Evolutionary conservation across 169 alveolate genomes (phyloP), one percentile per base, ranked within the genome.

Genomic region (Amoebophrya sp.): DNA sequence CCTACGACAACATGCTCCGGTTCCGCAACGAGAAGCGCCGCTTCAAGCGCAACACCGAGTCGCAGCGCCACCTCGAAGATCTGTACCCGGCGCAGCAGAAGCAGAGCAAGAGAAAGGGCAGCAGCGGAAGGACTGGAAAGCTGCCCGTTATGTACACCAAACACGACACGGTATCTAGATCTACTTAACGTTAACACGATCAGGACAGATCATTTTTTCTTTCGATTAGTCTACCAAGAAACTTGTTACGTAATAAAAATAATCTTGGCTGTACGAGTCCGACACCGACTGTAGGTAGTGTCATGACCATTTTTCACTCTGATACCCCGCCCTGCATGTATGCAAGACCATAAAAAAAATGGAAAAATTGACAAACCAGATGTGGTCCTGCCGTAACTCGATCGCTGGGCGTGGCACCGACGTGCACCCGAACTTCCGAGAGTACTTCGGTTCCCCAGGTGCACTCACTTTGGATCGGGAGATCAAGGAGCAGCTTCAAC

Each of bases 351-450:
- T n/a, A n/a, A n/a, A n/a, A n/a, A n/a, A n/a, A n/a, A n/a, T n/a
- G n/a, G n/a, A n/a, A n/a, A n/a, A n/a, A n/a, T n/a, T n/a, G n/a
- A n/a, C n/a, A n/a, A n/a, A n/a, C n/a, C 83, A 66, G 83, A 66
- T 66, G 83, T 66, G 83, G 83, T 66, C 83, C 10, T 66, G 83
- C 83, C 83, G 83, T 66, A 2, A 66, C 32, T 2, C 32, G 29
- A 66, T 66, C 18, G 83, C 83, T n/a, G 83, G 83, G 1, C 83
- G 83, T 7, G 83, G 18, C 35, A 7, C 35, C 32, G 18, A 66
- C 32, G 83, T 66, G 83, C 83, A 66, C 32, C 83, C 83, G 83
- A 66, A 66, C 32, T 66, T 66, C 83, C 83, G 83, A 3, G 83
- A 66, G 83, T 66, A 66, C 83, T 66, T 66, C 83, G 83, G 18